These are phyloP conservation scores for Verticillium nonalfalfae DNA, from an alignment of 2,329 filamentous ascomycete species.

Conservation along the genomic window DNA sequence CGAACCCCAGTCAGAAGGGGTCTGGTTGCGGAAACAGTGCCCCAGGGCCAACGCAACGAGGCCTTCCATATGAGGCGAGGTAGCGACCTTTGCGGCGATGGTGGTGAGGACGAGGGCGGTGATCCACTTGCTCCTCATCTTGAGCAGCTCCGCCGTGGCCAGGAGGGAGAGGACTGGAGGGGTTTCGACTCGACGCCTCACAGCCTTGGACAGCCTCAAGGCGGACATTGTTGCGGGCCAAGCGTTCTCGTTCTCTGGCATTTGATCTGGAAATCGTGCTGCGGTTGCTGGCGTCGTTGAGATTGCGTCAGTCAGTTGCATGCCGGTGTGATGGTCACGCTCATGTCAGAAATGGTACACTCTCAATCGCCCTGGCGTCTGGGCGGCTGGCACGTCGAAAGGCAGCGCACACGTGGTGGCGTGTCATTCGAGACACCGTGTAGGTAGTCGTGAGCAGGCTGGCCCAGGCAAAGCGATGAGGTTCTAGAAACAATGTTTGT, in stretches of 20 bases:
- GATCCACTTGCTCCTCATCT: constrained; percentile 10
- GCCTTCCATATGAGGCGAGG: constrained; percentile 9
- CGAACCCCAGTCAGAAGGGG: constrained; percentile 8
- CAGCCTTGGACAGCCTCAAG: not conserved
- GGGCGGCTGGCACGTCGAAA: not conserved
- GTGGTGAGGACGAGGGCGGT: constrained; percentile 5
- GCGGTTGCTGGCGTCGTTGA: not conserved
- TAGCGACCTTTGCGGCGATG: constrained; percentile 5
- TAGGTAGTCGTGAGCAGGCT: not conserved
- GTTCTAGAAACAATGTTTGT: not conserved
- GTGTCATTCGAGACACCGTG: not conserved
- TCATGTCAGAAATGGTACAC: not conserved
- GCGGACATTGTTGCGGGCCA: not conserved
- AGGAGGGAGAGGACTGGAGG: constrained; percentile 8
- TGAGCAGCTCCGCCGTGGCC: constrained; percentile 9
- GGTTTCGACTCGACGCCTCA: constrained; percentile 10
- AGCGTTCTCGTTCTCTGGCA: not conserved
- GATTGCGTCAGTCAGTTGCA: not conserved
- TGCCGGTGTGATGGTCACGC: not conserved
- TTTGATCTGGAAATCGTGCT: not conserved
- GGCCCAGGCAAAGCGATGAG: not conserved
- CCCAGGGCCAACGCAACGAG: constrained; percentile 11
- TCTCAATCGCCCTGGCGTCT: not conserved
- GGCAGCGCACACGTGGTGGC: not conserved
- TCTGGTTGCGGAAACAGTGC: constrained; percentile 11